phyloP scores from a whole-genome alignment of 805 yeast genomes.

The Diddensiella transvaalensis region DNA sequence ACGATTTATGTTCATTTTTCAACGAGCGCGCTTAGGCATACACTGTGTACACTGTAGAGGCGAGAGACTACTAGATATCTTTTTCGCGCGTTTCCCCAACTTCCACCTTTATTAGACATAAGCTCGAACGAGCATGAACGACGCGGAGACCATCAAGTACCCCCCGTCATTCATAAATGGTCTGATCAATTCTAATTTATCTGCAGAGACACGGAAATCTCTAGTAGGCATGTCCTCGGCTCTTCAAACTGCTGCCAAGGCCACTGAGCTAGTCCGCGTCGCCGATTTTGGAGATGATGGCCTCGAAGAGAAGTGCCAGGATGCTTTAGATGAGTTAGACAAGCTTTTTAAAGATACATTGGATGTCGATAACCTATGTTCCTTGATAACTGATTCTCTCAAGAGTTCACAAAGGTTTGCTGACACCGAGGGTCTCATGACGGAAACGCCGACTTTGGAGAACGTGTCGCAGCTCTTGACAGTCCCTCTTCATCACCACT shows the following conservation, averaged over 20 bases:
- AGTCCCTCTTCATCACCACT: slow-evolving; percentile 2
- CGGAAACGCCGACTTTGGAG: background rate
- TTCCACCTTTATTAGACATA: background rate
- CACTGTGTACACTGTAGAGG: too few relatives aligned
- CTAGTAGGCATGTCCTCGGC: background rate
- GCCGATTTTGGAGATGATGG: background rate
- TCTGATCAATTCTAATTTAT: background rate
- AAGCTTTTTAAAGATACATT: background rate
- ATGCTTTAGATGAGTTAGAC: background rate
- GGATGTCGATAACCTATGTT: background rate
- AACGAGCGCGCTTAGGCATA: too few relatives aligned
- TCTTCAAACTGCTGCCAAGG: background rate
- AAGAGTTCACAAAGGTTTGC: background rate
- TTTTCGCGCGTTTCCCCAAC: too few relatives aligned
- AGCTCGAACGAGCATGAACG: background rate
- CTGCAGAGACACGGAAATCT: background rate
- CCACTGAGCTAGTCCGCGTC: background rate
- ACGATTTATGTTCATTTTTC: background rate
- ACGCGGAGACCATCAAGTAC: background rate
- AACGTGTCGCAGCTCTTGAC: background rate
- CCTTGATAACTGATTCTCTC: background rate
- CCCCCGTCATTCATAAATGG: background rate
- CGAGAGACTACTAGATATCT: too few relatives aligned
- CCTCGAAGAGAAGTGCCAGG: background rate
- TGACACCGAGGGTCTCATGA: background rate